A percentile compares a stretch with the other conserved stretches of the same genome.
These are phyloP conservation scores for Saccharomyces mikatae DNA, from an alignment of 805 yeast species.

Conservation along the genomic window DNA sequence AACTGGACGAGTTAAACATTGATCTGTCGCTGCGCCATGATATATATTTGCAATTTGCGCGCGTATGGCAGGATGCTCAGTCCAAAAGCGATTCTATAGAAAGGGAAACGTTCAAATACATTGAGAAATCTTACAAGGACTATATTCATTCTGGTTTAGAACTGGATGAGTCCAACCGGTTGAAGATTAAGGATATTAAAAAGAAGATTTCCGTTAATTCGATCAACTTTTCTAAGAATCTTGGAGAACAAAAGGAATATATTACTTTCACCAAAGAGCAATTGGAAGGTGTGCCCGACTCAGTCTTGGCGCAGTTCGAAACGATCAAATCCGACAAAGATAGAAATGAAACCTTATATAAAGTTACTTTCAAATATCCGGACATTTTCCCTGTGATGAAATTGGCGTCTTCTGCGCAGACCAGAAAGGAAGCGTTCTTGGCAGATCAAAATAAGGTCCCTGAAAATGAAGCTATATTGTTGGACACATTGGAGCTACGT, in stretches of 20 bases:
- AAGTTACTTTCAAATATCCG: constrained; percentile 76
- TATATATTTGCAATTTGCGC: constrained; percentile 50
- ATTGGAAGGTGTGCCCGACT: constrained; percentile 66
- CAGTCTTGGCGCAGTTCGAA: constrained; percentile 51
- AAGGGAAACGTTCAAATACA: constrained; percentile 45
- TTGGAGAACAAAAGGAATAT: constrained; percentile 63
- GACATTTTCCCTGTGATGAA: constrained; percentile 72
- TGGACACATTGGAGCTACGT: constrained; percentile 54
- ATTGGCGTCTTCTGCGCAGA: constrained; percentile 53
- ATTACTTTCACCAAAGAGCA: constrained; percentile 55
- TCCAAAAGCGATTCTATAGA: not conserved
- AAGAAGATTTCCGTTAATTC: constrained; percentile 51
- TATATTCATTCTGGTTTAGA: constrained; percentile 66
- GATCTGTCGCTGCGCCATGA: constrained; percentile 62
- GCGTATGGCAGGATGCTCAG: constrained; percentile 32
- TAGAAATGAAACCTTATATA: constrained; percentile 37
- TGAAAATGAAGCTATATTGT: constrained; percentile 53
- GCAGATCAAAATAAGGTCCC: constrained; percentile 65
- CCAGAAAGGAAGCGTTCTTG: constrained; percentile 57
- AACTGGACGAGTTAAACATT: constrained; percentile 48
- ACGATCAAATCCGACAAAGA: constrained; percentile 29
- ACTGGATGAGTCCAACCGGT: constrained; percentile 46
- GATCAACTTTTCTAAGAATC: constrained; percentile 52
- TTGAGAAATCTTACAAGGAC: constrained; percentile 48
- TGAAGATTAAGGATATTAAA: constrained; percentile 48